Evolutionary conservation across 192 early-diverging fungal species (phyloP).

Genomic region (Entomortierella lignicola): DNA sequence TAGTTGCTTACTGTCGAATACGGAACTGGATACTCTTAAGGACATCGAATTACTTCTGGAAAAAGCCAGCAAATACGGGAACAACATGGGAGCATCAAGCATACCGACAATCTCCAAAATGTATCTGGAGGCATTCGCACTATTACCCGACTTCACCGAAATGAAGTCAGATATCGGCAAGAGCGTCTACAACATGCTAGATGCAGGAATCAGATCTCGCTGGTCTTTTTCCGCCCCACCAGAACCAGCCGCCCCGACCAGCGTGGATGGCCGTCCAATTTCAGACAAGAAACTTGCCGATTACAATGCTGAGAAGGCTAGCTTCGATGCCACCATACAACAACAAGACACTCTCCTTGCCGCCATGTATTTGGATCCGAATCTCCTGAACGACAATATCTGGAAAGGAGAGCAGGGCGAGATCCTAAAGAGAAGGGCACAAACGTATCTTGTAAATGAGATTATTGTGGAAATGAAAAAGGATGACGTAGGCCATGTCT

Average conservation of each 20-base stretch:
- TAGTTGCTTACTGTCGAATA: neutral
- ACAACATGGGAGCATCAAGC: neutral
- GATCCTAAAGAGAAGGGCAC: neutral
- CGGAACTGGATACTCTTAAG: slow-evolving; percentile 1
- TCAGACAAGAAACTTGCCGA: neutral
- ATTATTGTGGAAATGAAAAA: neutral
- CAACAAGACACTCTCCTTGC: slow-evolving; percentile 7
- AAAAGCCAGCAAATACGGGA: slow-evolving; percentile 17
- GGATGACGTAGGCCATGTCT: too few species aligned
- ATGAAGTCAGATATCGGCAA: slow-evolving; percentile 11
- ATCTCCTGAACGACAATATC: neutral
- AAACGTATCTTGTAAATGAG: neutral
- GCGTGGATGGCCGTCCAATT: neutral
- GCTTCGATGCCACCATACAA: neutral
- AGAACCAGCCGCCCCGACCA: neutral
- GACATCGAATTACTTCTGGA: slow-evolving; percentile 6
- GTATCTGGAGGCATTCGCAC: neutral
- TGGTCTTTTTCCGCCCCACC: neutral
- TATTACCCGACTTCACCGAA: neutral
- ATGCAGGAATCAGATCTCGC: slow-evolving; percentile 4
- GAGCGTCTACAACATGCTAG: neutral
- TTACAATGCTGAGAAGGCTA: slow-evolving; percentile 1
- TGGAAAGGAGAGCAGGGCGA: neutral
- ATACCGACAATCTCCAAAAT: slow-evolving; percentile 18
- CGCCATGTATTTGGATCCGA: slow-evolving; percentile 6